phyloP scores from a whole-genome alignment of 805 yeast genomes.

The Hanseniaspora guilliermondii region DNA sequence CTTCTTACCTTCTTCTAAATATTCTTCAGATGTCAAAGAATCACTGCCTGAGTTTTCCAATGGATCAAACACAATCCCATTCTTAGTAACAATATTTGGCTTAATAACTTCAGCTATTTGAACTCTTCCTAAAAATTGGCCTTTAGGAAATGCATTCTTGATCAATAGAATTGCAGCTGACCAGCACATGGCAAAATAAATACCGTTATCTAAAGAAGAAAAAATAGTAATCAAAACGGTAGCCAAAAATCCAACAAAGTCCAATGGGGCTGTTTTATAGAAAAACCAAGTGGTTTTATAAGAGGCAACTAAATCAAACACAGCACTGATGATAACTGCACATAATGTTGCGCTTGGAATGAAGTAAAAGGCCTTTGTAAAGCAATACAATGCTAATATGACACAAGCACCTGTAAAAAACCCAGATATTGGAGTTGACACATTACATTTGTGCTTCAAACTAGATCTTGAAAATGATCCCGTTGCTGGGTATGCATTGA shows the following conservation, averaged over 20 bases:
- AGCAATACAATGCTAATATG: slow-evolving; percentile 67
- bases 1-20: slow-evolving; percentile 14
- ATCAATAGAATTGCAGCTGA: slow-evolving; percentile 63
- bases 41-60: background rate
- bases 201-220: slow-evolving; percentile 72
- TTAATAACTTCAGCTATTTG: slow-evolving; percentile 58
- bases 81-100: slow-evolving; percentile 35
- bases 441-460: slow-evolving; percentile 88
- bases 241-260: slow-evolving; percentile 55
- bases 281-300: slow-evolving; percentile 54
- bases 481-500: slow-evolving; percentile 88
- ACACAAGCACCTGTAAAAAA: slow-evolving; percentile 83
- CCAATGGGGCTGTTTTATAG: slow-evolving; percentile 65
- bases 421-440: slow-evolving; percentile 87
- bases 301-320: slow-evolving; percentile 66
- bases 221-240: slow-evolving; percentile 69
- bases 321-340: slow-evolving; percentile 90
- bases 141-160: slow-evolving; percentile 67
- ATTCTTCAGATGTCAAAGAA: slow-evolving; percentile 6
- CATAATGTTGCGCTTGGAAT: slow-evolving; percentile 81
- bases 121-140: slow-evolving; percentile 70
- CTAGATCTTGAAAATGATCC: slow-evolving; percentile 95
- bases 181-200: slow-evolving; percentile 80
- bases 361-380: slow-evolving; percentile 72
- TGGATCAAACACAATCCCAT: slow-evolving; percentile 6